Conservation (phyloP, 2,329 filamentous ascomycete species). For the Penicillium sp. region DNA sequence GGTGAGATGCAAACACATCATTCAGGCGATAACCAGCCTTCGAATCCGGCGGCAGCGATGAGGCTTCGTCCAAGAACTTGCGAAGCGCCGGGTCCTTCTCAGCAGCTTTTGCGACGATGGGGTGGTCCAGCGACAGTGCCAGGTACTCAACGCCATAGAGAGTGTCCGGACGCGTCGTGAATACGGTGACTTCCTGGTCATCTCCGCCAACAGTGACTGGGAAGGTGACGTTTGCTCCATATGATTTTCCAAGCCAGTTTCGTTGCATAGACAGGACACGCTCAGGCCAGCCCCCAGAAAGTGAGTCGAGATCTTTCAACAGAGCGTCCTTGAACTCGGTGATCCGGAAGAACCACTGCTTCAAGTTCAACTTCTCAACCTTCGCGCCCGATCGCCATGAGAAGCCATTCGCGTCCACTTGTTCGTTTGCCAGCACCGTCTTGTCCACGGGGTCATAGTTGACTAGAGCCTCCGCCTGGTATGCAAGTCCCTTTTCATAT, state of each 20-base stretch:
- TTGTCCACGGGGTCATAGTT: slow-evolving; percentile 91
- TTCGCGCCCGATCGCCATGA: slow-evolving; percentile 88
- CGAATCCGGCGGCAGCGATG: slow-evolving; percentile 58
- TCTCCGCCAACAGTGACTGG: slow-evolving; percentile 53
- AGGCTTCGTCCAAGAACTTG: slow-evolving; percentile 64
- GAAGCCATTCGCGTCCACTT: slow-evolving; percentile 75
- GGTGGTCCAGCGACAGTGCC: slow-evolving; percentile 74
- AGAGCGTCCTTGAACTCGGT: slow-evolving; percentile 75
- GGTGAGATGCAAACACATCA: slow-evolving; percentile 65
- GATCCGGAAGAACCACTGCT: slow-evolving; percentile 90
- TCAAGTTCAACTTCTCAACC: slow-evolving; percentile 76
- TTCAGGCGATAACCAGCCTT: slow-evolving; percentile 70
- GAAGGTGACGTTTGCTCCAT: slow-evolving; percentile 73
- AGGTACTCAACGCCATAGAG: slow-evolving; percentile 86
- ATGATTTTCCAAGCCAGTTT: slow-evolving; percentile 84
- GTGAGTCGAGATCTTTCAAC: slow-evolving; percentile 68
- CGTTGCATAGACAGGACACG: slow-evolving; percentile 80
- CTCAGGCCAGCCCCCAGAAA: slow-evolving; percentile 77
- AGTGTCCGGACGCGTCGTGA: slow-evolving; percentile 83
- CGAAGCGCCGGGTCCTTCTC: slow-evolving; percentile 64
- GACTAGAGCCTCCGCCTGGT: slow-evolving; percentile 80
- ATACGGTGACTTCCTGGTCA: slow-evolving; percentile 57
- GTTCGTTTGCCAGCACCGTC: slow-evolving; percentile 89
- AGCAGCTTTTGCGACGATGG: slow-evolving; percentile 66
- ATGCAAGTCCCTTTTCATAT: slow-evolving; percentile 73